These are phyloP conservation scores for Datisca glomerata DNA, from an alignment of 306 rosid genomes.

Conservation along the genomic window DNA sequence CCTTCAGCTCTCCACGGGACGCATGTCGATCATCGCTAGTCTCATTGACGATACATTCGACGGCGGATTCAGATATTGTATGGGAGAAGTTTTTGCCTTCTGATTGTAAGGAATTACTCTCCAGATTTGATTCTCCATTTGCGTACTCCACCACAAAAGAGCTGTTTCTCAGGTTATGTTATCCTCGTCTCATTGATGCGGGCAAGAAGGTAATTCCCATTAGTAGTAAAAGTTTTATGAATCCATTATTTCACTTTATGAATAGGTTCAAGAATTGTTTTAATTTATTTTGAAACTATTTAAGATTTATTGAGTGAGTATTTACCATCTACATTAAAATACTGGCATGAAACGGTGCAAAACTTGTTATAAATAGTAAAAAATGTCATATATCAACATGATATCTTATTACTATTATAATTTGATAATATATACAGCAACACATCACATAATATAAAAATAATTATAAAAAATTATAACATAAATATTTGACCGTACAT, in stretches of 20 bases:
- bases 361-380: neutral
- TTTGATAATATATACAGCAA: too few species aligned
- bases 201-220: conserved; percentile 27
- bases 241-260: neutral
- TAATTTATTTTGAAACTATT: neutral
- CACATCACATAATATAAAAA: too few species aligned
- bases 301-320: neutral
- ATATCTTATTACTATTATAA: too few species aligned
- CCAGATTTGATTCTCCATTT: conserved; percentile 29
- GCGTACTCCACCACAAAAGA: conserved; percentile 30
- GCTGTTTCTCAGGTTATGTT: conserved; percentile 29
- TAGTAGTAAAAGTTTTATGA: too few species aligned
- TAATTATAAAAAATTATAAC: too few species aligned
- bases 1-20: conserved; percentile 39
- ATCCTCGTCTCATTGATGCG: conserved; percentile 34
- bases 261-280: neutral
- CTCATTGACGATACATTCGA: conserved; percentile 15
- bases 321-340: neutral
- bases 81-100: conserved; percentile 45
- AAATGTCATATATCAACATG: neutral
- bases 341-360: too few species aligned
- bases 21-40: conserved; percentile 20
- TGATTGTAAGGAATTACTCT: conserved; percentile 18
- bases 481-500: neutral
- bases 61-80: conserved; percentile 31